Percentiles rank a stretch among this genome's conserved stretches.
phyloP scores from a whole-genome alignment of 768 basidiomycete species.

The Leccinum incarnatum region DNA sequence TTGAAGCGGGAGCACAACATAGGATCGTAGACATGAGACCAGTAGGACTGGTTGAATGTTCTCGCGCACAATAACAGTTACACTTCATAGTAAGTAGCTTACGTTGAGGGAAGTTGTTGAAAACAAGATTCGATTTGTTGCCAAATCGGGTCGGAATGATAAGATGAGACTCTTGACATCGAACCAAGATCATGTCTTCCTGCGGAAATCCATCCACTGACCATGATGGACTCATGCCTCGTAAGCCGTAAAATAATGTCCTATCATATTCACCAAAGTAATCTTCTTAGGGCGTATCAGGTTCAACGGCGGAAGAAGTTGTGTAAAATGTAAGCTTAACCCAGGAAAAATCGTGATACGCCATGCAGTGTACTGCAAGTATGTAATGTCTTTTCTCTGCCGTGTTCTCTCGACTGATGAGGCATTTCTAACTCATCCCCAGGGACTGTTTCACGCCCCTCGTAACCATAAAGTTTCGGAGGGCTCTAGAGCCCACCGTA shows the following conservation, averaged over 20 bases:
- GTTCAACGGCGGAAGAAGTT: constrained; percentile 63
- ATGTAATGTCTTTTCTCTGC: constrained; percentile 15
- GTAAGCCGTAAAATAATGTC: constrained; percentile 38
- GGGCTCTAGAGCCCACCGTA: constrained; percentile 60
- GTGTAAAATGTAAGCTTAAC: constrained; percentile 72
- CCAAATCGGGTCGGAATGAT: not conserved
- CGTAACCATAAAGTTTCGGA: constrained; percentile 60
- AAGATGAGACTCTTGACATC: not conserved
- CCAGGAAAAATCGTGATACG: constrained; percentile 69
- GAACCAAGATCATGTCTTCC: constrained; percentile 33
- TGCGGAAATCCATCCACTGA: constrained; percentile 67
- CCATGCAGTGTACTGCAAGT: constrained; percentile 87
- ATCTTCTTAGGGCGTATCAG: constrained; percentile 52
- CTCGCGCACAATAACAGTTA: not conserved
- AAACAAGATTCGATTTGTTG: not conserved
- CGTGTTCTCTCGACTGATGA: constrained; percentile 9
- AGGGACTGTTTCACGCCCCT: constrained; percentile 69
- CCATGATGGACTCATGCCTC: constrained; percentile 61
- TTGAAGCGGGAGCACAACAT: not conserved
- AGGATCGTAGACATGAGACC: not conserved
- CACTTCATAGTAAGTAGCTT: not conserved
- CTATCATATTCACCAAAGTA: not conserved
- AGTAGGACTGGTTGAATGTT: not conserved
- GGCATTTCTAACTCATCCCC: not conserved
- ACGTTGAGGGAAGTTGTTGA: not conserved